phyloP scores from a whole-genome alignment of 1,284 basidiomycete genomes.

The Pseudomicrostroma phylloplanum region DNA sequence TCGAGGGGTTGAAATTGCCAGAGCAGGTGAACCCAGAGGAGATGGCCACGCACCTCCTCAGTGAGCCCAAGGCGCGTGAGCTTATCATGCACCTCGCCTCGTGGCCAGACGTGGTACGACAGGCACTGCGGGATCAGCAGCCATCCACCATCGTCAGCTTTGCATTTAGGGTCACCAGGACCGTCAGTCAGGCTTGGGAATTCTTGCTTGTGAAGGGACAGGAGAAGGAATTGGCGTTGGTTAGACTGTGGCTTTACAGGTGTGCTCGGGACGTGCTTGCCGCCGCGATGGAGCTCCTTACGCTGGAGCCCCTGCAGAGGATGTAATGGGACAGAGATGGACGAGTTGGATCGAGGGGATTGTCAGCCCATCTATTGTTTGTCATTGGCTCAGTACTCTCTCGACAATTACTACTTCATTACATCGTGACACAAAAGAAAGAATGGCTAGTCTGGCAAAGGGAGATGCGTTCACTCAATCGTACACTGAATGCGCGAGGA shows the following conservation, averaged over 20 bases:
- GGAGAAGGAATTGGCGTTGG: conserved; percentile 64
- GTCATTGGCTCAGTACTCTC: too few relatives aligned
- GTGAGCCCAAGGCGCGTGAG: conserved; percentile 70
- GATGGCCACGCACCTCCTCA: conserved; percentile 64
- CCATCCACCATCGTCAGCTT: conserved; percentile 80
- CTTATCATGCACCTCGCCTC: conserved; percentile 77
- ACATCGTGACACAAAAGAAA: too few relatives aligned
- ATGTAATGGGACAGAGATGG: conserved; percentile 60
- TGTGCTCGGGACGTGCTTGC: conserved; percentile 81
- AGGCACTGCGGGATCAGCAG: conserved; percentile 76
- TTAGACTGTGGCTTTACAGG: conserved; percentile 85
- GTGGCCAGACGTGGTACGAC: conserved; percentile 85
- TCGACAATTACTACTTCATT: too few relatives aligned
- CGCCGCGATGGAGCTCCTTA: conserved; percentile 78
- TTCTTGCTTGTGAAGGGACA: conserved; percentile 75
- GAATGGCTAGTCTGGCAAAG: too few relatives aligned
- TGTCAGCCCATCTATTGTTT: too few relatives aligned
- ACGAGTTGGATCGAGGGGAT: too few relatives aligned
- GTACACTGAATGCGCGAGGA: too few relatives aligned
- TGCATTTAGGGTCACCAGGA: conserved; percentile 68
- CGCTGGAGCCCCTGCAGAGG: conserved; percentile 69
- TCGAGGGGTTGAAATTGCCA: conserved; percentile 62
- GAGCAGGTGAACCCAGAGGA: conserved; percentile 55
- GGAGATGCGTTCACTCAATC: too few relatives aligned
- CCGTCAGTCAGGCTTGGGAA: conserved; percentile 84